These are phyloP conservation scores for Trametes villosa DNA, from an alignment of 768 basidiomycete genomes.

Conservation along the genomic window DNA sequence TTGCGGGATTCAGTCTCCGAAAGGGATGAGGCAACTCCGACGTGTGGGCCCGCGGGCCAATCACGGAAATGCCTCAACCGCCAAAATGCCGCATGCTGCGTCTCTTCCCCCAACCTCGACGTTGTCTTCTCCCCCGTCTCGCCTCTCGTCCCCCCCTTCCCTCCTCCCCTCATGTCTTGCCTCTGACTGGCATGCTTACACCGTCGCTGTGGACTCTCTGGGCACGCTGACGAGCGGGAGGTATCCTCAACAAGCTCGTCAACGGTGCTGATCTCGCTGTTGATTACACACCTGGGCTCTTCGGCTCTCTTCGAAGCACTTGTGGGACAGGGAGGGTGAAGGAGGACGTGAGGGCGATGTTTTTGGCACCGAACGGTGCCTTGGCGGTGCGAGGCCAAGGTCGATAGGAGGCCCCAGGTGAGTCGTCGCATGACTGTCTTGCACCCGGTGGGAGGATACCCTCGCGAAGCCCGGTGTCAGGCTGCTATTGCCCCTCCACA, in stretches of 20 bases:
- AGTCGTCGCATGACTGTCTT: neutral
- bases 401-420: neutral
- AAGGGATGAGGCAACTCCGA: neutral
- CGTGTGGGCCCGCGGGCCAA: neutral
- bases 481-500: neutral
- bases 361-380: neutral
- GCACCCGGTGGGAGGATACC: slow-evolving; percentile 34
- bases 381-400: neutral
- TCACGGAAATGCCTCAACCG: slow-evolving; percentile 21
- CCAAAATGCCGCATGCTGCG: slow-evolving; percentile 23
- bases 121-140: neutral
- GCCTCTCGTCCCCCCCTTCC: neutral
- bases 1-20: neutral
- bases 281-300: neutral
- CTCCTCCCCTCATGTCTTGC: neutral
- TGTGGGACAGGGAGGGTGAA: neutral
- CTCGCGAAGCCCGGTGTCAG: slow-evolving; percentile 33
- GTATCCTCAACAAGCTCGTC: slow-evolving; percentile 22
- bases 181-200: neutral
- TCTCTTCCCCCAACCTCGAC: slow-evolving; percentile 13
- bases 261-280: neutral
- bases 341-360: neutral
- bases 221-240: slow-evolving; percentile 14
- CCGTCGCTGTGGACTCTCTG: neutral
- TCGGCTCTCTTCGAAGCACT: neutral